Percentiles rank a stretch among this genome's conserved stretches.
Evolutionary conservation across 164 flowering plant species (phyloP).

Genomic region (Macadamia integrifolia): DNA sequence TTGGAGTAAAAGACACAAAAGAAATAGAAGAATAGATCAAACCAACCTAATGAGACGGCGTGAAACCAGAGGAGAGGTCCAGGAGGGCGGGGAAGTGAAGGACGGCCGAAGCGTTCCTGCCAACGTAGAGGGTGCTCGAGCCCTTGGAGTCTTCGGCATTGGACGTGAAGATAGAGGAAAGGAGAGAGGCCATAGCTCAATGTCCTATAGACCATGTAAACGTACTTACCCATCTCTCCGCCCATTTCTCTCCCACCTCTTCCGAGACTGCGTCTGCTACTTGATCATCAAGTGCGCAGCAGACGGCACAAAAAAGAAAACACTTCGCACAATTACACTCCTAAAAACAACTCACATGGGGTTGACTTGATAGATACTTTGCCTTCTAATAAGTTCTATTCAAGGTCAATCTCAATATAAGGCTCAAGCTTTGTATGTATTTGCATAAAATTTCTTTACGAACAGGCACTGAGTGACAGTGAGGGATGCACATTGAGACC

Average conservation of each 20-base stretch:
- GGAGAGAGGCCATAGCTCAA: constrained; percentile 62
- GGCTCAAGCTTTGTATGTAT: too few species aligned
- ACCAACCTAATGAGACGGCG: constrained; percentile 84
- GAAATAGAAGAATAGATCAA: background rate
- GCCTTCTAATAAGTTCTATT: too few species aligned
- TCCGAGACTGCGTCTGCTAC: too few species aligned
- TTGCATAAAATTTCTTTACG: too few species aligned
- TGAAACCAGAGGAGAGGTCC: constrained; percentile 92
- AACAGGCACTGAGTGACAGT: too few species aligned
- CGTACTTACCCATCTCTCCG: constrained; percentile 26
- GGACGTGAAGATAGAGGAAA: constrained; percentile 54
- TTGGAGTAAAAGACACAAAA: background rate
- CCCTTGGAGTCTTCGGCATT: constrained; percentile 62
- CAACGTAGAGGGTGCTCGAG: constrained; percentile 70
- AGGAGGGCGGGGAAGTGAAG: constrained; percentile 67
- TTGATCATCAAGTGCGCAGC: too few species aligned
- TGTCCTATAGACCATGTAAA: constrained; percentile 56
- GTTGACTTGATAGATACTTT: too few species aligned
- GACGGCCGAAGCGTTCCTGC: constrained; percentile 77
- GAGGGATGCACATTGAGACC: too few species aligned
- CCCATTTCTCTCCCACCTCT: constrained; percentile 13
- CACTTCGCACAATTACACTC: too few species aligned
- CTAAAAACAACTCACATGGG: too few species aligned
- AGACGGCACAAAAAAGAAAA: too few species aligned
- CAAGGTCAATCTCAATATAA: too few species aligned